Evolutionary conservation across 768 basidiomycete species (phyloP), one percentile per base, ranked within the genome.

Genomic region (Lentinula detonsa): DNA sequence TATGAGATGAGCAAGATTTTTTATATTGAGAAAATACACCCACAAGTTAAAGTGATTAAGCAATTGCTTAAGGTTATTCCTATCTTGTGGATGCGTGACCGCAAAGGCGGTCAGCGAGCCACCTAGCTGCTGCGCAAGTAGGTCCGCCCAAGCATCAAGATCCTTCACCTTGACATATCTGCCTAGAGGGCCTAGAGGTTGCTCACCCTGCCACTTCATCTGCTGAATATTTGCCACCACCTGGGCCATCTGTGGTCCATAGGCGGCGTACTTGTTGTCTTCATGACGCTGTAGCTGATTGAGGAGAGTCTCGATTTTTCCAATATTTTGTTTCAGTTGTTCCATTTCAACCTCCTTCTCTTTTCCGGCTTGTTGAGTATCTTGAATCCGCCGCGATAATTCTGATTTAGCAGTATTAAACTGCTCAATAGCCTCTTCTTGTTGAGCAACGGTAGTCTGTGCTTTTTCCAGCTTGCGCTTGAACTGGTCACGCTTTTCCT

Each of bases 101-200:
- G 87, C 91, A 68, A 88, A 98, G 5, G 85, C 81, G 40, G 76
- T 81, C 74, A 98, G 77, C 18, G 77, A 68, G 3, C 52, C 34
- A 4, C 81, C 83, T 4, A 99, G 74, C 65, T 88, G 82, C 55
- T 72, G 72, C 63, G 88, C 76, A 65, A 98, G 71, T n/a, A 92
- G 65, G 0, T 74, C 74, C 0, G 84, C 86, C 84, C 91, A 98
- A 35, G 67, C 73, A 62, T 75, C 67, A 2, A 78, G 74, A 53
- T 95, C 90, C 65, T 78, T 83, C 40, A 93, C 82, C 66, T 86
- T 88, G 67, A 98, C 88, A 69, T 84, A 81, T 53, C 81, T 63
- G 0, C 96, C 96, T 28, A 98, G 75, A 0, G 96, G 96, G 0
- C 92, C 92, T 37, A 91, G 71, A 0, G 91, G 90, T 18, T 67